These are phyloP conservation scores for Magnusiomyces tetraspermus DNA, from an alignment of 1,139 yeast species.

Conservation along the genomic window DNA sequence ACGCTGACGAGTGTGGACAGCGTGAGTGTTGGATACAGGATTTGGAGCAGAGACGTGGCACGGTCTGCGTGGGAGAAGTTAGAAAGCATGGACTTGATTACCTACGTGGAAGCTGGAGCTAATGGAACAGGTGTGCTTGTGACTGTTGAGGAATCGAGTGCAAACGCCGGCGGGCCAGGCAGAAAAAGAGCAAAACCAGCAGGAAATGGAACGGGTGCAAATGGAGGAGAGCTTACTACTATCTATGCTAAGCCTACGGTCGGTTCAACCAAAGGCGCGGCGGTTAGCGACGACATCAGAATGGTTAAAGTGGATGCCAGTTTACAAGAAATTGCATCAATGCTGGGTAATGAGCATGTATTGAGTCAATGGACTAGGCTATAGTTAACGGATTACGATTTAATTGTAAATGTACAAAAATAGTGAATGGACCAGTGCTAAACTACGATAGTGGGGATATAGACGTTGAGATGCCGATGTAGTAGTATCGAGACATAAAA, in stretches of 20 bases:
- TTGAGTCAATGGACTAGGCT: slow-evolving; percentile 29
- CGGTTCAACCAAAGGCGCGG: slow-evolving; percentile 7
- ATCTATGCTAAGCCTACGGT: slow-evolving; percentile 4
- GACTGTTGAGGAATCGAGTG: background rate
- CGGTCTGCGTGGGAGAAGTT: slow-evolving; percentile 33
- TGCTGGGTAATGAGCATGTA: slow-evolving; percentile 27
- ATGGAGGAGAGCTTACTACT: slow-evolving; percentile 1
- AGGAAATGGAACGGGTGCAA: background rate
- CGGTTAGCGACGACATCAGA: slow-evolving; percentile 25
- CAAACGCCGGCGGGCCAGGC: background rate
- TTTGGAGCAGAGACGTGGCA: slow-evolving; percentile 30
- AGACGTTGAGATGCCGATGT: too few species aligned
- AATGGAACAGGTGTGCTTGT: slow-evolving; percentile 6
- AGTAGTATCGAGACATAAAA: too few species aligned
- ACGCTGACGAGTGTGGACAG: slow-evolving; percentile 20
- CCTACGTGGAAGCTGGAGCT: slow-evolving; percentile 18
- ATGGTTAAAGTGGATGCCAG: slow-evolving; percentile 32
- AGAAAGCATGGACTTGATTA: slow-evolving; percentile 26
- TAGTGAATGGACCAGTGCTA: too few species aligned
- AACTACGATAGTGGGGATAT: too few species aligned
- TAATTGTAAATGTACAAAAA: too few species aligned
- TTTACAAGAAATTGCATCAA: slow-evolving; percentile 27
- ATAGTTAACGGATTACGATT: too few species aligned
- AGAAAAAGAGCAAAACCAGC: background rate
- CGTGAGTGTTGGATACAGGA: slow-evolving; percentile 25